Percentiles rank a stretch among this genome's conserved stretches.
phyloP scores from a whole-genome alignment of 169 alveolate species.

The Eimeria praecox region DNA sequence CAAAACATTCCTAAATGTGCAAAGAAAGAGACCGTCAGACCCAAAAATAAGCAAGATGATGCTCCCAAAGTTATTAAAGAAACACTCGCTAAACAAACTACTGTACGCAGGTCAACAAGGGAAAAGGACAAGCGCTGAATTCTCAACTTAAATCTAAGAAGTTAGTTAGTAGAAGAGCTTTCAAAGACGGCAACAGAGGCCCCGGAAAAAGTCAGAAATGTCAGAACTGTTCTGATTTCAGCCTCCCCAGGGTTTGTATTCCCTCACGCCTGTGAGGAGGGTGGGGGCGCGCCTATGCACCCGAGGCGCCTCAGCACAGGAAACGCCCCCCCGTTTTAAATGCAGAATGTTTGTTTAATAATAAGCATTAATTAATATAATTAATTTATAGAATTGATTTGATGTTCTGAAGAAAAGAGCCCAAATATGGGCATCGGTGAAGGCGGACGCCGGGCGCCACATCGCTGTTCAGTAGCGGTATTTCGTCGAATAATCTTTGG shows the following conservation, averaged over 20 bases:
- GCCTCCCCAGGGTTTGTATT: background rate
- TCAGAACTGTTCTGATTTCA: background rate
- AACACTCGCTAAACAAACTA: background rate
- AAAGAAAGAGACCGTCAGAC: no score
- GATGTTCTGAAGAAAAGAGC: background rate
- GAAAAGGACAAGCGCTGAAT: background rate
- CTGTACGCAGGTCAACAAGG: background rate
- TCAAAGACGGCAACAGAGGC: no score
- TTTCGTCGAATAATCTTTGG: constrained; percentile 94
- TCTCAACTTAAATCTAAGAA: no score
- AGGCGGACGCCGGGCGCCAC: no score
- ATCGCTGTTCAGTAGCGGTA: constrained; percentile 83
- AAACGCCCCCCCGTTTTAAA: background rate
- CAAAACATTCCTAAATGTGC: background rate
- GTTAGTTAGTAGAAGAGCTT: no score
- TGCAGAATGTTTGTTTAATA: background rate
- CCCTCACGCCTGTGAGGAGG: background rate
- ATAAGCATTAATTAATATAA: background rate
- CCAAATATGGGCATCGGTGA: background rate
- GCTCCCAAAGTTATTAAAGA: background rate
- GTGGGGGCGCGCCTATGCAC: background rate
- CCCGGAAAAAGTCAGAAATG: background rate
- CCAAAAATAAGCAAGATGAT: no score
- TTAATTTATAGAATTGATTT: no score
- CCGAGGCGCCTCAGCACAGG: background rate